phyloP scores from a whole-genome alignment of 2,329 filamentous ascomycete genomes.

The Leptographium radiaticola region DNA sequence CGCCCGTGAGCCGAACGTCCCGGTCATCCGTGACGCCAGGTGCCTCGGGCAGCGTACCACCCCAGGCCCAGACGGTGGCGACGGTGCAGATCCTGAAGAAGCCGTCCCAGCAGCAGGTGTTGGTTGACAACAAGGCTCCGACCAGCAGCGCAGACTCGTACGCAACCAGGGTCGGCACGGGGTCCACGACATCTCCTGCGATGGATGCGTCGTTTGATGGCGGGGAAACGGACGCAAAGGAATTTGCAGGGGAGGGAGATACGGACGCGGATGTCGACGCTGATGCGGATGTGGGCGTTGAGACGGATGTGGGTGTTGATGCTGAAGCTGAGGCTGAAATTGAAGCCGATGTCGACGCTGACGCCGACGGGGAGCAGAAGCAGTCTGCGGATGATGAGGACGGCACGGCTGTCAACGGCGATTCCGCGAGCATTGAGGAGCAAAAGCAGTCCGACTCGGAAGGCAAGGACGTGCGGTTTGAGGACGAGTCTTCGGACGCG shows the following conservation, averaged over 20 bases:
- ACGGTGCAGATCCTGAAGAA: conserved; percentile 39
- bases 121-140: conserved; percentile 23
- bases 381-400: neutral
- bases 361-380: neutral
- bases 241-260: conserved; percentile 35
- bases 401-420: neutral
- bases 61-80: conserved; percentile 15
- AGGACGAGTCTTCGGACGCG: neutral
- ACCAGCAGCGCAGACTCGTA: conserved; percentile 26
- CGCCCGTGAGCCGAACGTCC: conserved; percentile 29
- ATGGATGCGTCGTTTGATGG: neutral
- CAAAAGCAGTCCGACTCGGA: conserved; percentile 41
- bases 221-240: conserved; percentile 5
- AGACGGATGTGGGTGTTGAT: too few relatives aligned
- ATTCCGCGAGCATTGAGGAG: conserved; percentile 26
- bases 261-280: neutral
- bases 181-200: neutral
- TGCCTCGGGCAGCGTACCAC: conserved; percentile 14
- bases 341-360: neutral
- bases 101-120: conserved; percentile 25
- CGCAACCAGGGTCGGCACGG: conserved; percentile 14
- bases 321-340: too few relatives aligned
- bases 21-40: conserved; percentile 23
- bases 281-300: neutral
- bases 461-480: conserved; percentile 40